A percentile compares a stretch with the other conserved stretches of the same genome.
These are phyloP conservation scores for Cryptosporidium viatorum DNA, from an alignment of 169 alveolate species.

Conservation along the genomic window DNA sequence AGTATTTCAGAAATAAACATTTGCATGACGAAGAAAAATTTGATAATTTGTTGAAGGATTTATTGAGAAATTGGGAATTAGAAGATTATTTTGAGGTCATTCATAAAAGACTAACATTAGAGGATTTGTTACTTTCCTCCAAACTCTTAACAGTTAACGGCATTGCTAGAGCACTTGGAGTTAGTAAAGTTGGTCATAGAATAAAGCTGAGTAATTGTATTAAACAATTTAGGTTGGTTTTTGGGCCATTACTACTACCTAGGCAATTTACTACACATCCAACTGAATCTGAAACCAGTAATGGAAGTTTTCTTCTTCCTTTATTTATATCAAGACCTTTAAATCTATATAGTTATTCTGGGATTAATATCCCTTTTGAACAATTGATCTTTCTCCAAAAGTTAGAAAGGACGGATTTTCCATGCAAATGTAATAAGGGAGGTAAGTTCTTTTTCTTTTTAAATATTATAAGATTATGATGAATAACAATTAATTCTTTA, in stretches of 20 bases:
- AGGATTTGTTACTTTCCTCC: constrained; percentile 35
- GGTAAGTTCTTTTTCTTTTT: background rate
- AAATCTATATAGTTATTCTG: constrained; percentile 22
- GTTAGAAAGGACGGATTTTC: constrained; percentile 25
- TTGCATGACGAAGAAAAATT: background rate
- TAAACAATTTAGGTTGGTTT: constrained; percentile 17
- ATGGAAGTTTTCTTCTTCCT: background rate
- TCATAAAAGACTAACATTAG: background rate
- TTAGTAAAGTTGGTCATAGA: constrained; percentile 43
- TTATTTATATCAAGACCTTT: constrained; percentile 12
- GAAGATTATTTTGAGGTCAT: constrained; percentile 14
- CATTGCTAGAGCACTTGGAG: constrained; percentile 10
- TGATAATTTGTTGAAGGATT: background rate
- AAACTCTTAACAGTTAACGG: background rate
- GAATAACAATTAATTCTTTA: background rate
- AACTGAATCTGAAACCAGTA: background rate
- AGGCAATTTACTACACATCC: background rate
- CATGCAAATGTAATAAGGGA: constrained; percentile 13
- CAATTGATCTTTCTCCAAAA: constrained; percentile 27
- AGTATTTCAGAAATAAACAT: background rate
- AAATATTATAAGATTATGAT: background rate
- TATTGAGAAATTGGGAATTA: background rate
- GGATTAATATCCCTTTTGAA: constrained; percentile 67
- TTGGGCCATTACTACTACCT: background rate
- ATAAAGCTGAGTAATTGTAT: constrained; percentile 44